phyloP scores from a whole-genome alignment of 2,329 filamentous ascomycete species.

The Epichloe typhina region DNA sequence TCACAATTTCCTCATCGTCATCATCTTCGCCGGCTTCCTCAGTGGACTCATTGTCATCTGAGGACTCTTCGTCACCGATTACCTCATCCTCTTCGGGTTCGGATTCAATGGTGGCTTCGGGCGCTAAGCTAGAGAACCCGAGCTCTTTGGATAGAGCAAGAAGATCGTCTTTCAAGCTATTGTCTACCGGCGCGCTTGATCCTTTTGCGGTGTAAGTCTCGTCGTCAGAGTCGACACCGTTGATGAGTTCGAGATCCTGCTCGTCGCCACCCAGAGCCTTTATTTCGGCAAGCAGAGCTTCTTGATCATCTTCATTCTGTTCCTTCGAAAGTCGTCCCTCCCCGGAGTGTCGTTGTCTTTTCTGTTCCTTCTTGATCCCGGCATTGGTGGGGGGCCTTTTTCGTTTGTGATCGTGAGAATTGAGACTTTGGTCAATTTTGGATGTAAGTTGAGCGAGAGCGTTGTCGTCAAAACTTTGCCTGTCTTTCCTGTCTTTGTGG shows the following conservation, averaged over 20 bases:
- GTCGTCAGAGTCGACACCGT: constrained; percentile 32
- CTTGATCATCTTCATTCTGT: constrained; percentile 16
- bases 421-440: constrained; percentile 41
- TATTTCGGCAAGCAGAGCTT: constrained; percentile 47
- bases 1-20: constrained; percentile 16
- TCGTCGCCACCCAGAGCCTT: constrained; percentile 52
- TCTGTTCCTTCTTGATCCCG: constrained; percentile 20
- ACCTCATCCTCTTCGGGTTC: constrained; percentile 22
- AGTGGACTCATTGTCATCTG: constrained; percentile 13
- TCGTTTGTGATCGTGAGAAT: constrained; percentile 28
- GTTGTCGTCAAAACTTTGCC: constrained; percentile 30
- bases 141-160: constrained; percentile 26
- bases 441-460: constrained; percentile 40
- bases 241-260: constrained; percentile 48
- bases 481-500: constrained; percentile 11
- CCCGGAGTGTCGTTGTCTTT: constrained; percentile 24
- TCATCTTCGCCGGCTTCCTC: constrained; percentile 19
- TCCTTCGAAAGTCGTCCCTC: constrained; percentile 12
- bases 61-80: constrained; percentile 14
- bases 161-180: constrained; percentile 24
- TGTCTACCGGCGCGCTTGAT: constrained; percentile 26
- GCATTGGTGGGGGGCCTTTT: constrained; percentile 27
- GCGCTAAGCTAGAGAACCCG: constrained; percentile 21
- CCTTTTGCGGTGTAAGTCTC: constrained; percentile 19
- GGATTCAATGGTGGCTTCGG: constrained; percentile 24